phyloP scores from a whole-genome alignment of 192 early-diverging fungal genomes.

The Oehlia diaphana region DNA sequence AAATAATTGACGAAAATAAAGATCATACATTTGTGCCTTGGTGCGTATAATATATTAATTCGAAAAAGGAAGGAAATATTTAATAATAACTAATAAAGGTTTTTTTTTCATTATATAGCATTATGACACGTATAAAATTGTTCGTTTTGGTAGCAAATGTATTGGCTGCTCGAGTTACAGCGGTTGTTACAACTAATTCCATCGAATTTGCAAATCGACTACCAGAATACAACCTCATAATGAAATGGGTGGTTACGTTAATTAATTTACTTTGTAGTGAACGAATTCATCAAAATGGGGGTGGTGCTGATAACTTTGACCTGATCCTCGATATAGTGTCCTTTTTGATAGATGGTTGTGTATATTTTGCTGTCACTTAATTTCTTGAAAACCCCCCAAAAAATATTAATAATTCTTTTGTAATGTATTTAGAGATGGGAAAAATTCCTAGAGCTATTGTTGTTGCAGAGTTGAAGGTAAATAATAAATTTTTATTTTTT shows the following conservation, averaged over 20 bases:
- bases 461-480: slow-evolving; percentile 10
- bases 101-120: background rate
- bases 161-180: background rate
- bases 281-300: slow-evolving; percentile 14
- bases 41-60: background rate
- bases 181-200: background rate
- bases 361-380: background rate
- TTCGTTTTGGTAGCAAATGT: slow-evolving; percentile 1
- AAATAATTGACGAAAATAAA: slow-evolving; percentile 1
- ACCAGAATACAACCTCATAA: slow-evolving; percentile 1
- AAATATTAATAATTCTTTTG: background rate
- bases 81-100: too few relatives aligned
- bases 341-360: slow-evolving; percentile 27
- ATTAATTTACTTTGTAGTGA: background rate
- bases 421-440: slow-evolving; percentile 14
- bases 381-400: background rate
- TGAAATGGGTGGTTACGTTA: slow-evolving; percentile 12
- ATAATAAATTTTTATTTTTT: too few relatives aligned
- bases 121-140: slow-evolving; percentile 19
- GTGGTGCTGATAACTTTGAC: slow-evolving; percentile 14
- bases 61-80: background rate
- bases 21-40: background rate
- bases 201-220: background rate
- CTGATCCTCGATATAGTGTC: slow-evolving; percentile 24
- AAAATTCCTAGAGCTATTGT: slow-evolving; percentile 4